Conservation (phyloP, 129 eudicot genomes). For the Escallonia rubra region DNA sequence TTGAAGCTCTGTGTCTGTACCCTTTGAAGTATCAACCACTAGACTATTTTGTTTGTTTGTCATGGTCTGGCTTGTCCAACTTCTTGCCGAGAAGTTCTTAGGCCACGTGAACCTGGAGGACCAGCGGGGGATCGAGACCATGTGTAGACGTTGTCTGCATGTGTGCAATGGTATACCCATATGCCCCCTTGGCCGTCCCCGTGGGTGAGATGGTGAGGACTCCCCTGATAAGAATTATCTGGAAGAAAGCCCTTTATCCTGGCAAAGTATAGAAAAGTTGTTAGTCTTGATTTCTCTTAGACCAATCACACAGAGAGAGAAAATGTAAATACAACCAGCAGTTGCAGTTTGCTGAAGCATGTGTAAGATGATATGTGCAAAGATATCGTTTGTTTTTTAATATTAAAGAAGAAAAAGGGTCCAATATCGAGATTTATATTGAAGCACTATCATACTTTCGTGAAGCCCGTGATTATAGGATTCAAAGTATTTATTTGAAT, state of each 20-base stretch:
- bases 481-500: too few relatives aligned
- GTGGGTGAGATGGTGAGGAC: too few relatives aligned
- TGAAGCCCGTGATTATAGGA: too few relatives aligned
- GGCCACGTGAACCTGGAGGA: too few relatives aligned
- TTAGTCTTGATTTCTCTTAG: neutral
- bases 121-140: too few relatives aligned
- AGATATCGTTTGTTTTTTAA: too few relatives aligned
- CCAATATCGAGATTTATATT: too few relatives aligned
- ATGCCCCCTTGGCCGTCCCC: neutral
- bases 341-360: neutral
- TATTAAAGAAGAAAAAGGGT: too few relatives aligned
- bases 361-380: too few relatives aligned
- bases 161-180: neutral
- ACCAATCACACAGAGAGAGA: neutral
- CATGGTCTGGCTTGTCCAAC: neutral
- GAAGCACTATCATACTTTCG: too few relatives aligned
- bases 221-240: too few relatives aligned
- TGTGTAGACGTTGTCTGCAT: neutral
- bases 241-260: too few relatives aligned
- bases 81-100: neutral
- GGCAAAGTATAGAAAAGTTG: neutral
- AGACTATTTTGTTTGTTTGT: neutral
- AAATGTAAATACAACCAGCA: neutral
- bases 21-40: neutral
- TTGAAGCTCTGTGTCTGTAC: conserved; percentile 5